A percentile compares a stretch with the other conserved stretches of the same genome.
These are phyloP conservation scores for Xylariomycetidae sp. DNA, from an alignment of 2,329 filamentous ascomycete species.

Conservation along the genomic window DNA sequence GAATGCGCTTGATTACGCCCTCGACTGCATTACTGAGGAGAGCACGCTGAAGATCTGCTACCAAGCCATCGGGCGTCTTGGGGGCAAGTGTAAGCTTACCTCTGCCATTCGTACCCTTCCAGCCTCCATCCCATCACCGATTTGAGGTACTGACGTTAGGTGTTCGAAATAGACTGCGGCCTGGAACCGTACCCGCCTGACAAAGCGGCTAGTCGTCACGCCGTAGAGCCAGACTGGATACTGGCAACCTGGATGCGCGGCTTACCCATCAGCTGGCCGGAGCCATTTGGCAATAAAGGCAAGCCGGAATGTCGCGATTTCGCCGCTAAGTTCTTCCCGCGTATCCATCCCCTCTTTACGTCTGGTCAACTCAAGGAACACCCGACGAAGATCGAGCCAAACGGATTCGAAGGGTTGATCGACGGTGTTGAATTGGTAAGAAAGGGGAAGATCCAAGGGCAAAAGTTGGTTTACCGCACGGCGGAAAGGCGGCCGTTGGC, in stretches of 20 bases:
- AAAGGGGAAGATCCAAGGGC: slow-evolving; percentile 4
- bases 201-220: not conserved
- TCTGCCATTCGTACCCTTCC: too few relatives aligned
- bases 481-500: slow-evolving; percentile 1
- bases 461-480: slow-evolving; percentile 7
- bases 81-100: slow-evolving; percentile 4
- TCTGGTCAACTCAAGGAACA: slow-evolving; percentile 4
- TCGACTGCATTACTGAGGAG: slow-evolving; percentile 1
- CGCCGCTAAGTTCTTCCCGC: slow-evolving; percentile 4
- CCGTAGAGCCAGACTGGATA: slow-evolving; percentile 7
- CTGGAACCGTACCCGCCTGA: slow-evolving; percentile 7
- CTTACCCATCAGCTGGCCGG: slow-evolving; percentile 7
- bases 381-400: slow-evolving; percentile 4
- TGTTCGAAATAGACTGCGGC: slow-evolving; percentile 1
- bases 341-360: slow-evolving; percentile 5
- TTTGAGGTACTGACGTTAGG: too few relatives aligned
- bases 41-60: slow-evolving; percentile 4
- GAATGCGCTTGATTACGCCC: not conserved
- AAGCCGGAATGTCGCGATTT: slow-evolving; percentile 5
- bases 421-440: slow-evolving; percentile 4
- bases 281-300: slow-evolving; percentile 6
- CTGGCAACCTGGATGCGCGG: slow-evolving; percentile 8
- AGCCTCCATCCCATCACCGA: too few relatives aligned
- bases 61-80: slow-evolving; percentile 3
- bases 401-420: slow-evolving; percentile 7